These are phyloP conservation scores for Sordariomycetes sp. DNA, from an alignment of 2,329 filamentous ascomycete species.

Conservation along the genomic window DNA sequence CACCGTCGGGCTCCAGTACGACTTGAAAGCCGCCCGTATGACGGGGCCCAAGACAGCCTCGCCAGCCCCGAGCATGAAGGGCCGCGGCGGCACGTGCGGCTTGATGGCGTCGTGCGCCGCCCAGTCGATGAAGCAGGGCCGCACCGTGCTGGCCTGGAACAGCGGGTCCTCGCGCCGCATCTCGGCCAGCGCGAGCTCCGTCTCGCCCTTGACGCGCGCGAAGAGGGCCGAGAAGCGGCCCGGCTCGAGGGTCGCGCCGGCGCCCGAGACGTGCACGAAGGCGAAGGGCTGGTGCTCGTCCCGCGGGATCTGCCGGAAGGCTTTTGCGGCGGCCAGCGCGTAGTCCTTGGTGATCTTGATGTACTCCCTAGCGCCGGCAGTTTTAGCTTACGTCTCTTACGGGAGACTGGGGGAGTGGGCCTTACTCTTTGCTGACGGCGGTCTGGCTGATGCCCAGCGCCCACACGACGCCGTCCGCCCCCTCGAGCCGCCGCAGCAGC, in stretches of 20 bases:
- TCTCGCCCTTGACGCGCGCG: conserved; percentile 55
- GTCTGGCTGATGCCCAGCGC: conserved; percentile 56
- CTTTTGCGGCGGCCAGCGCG: conserved; percentile 49
- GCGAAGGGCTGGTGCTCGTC: conserved; percentile 41
- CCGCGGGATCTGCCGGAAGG: conserved; percentile 38
- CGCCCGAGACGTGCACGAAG: conserved; percentile 62
- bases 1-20: not conserved
- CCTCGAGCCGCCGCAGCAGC: conserved; percentile 48
- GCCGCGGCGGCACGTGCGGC: not conserved
- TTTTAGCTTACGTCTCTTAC: not conserved
- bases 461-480: conserved; percentile 62
- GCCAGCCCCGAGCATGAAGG: not conserved
- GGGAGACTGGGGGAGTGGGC: not conserved
- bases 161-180: conserved; percentile 30
- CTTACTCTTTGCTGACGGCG: conserved; percentile 47
- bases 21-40: not conserved
- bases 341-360: conserved; percentile 58
- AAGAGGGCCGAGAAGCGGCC: conserved; percentile 45
- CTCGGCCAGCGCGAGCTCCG: conserved; percentile 47
- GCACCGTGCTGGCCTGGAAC: conserved; percentile 44
- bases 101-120: not conserved
- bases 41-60: not conserved
- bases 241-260: conserved; percentile 47
- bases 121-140: conserved; percentile 51
- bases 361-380: conserved; percentile 38